Base-by-base conservation (phyloP, 148 eudicot species). In the Salicornia ramosissima region DNA sequence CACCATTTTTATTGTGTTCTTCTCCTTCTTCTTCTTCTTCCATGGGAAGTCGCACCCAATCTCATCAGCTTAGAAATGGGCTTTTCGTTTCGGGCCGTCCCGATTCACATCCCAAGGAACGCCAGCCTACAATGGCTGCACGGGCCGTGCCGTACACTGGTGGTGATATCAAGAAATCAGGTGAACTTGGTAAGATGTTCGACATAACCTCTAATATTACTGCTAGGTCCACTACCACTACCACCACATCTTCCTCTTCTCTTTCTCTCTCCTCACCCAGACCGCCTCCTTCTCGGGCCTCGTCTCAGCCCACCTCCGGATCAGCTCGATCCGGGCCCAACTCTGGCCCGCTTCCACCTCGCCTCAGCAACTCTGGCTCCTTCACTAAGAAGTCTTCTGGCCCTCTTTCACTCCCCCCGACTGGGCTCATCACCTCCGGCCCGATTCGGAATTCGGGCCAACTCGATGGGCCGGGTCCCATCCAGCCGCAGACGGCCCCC, bases 161-260 rank as follows among this genome's bases (percentile, higher is more conserved):
- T 75, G 96, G 90, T 40, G 91, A 89, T 74, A 63, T 92, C 61
- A 86, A 90, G 67, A 86, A 79, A 39, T 92, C 97, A 69, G 96
- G 96, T 57, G 96, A 90, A 42, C 90, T 92, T 39, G 97, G 91
- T 0, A 92, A 83, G 52, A 92, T 92, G 97, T 89, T 91, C 74
- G 90, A 89, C 30, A 40, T 63, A 15, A 42, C 50, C n/a, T 16
- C 67, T 6, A 6, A 30, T 16, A 40, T 36, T 36, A n/a, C 28
- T 21, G 39, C 59, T 0, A 26, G 14, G 7, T 49, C 30, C 25
- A 63, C 31, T 8, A 26, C 34, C 6, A 57, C 67, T 16, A 63
- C 50, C n/a, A 30, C 67, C 0, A 63, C 67, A 1, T 63, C 71
- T 64, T 87, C 43, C 52, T 86, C 49, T 33, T 68, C 61, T 63